Evolutionary conservation across 352 stramenopile genomes (phyloP), one percentile per base, ranked within the genome.

Genomic region (Phytophthora cactorum): DNA sequence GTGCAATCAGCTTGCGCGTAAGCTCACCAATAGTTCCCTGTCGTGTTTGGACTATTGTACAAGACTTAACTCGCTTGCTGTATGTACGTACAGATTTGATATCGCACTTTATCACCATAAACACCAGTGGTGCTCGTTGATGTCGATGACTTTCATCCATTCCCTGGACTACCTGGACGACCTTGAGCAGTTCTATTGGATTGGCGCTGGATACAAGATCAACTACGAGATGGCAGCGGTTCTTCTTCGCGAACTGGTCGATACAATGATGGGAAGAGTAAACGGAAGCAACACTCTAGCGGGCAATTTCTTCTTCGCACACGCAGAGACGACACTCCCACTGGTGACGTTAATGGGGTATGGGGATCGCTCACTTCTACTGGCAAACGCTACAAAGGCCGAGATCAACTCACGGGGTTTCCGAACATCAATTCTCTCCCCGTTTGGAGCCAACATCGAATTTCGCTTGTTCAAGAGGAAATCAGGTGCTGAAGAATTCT

Each of bases 251-350:
- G 57, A 83, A 28, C 62, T 88, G 3, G 75, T 78, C 25, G 8
- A 25, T 14, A 73, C 50, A 22, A 86, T 89, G 58, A 28, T 32
- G 39, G 59, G 41, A 6, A 57, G 28, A 36, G 31, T 34, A 1
- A 51, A 38, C 4, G 65, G 56, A 0, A 49, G 34, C 9, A 75
- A 17, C 7, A 29, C 31, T 0, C 47, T 76, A 7, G 44, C 53
- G 22, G 81, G 78, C 1, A 75, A 72, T 34, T 86, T 89, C 46
- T 75, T 69, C 54, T 87, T 89, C 32, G 78, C 78, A 0, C 81
- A 89, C 56, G 81, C 81, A 12, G 81, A 89, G 59, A 89, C 81
- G 6, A 78, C 77, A 12, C 64, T 89, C 5, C 81, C 81, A 1
- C 60, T 89, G 34, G 70, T 85, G 68, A 86, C 77, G 12, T 57